Percentiles rank a stretch among this genome's conserved stretches.
Conservation (phyloP, 2,329 filamentous ascomycete genomes). For the Fonsecaea pedrosoi region DNA sequence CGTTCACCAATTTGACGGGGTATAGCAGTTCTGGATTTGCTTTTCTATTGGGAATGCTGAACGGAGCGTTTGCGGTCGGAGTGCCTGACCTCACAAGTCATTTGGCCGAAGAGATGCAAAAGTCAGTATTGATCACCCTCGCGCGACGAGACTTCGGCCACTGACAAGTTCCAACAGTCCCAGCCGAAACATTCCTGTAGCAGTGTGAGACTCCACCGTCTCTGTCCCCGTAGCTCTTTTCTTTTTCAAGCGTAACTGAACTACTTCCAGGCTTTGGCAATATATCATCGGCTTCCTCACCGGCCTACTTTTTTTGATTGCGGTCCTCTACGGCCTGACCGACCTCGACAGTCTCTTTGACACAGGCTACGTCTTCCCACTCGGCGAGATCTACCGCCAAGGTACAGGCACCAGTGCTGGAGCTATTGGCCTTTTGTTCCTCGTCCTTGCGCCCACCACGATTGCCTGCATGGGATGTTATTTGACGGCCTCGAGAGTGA, state of each 20-base stretch:
- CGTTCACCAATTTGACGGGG: slow-evolving; percentile 58
- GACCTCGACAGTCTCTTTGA: slow-evolving; percentile 49
- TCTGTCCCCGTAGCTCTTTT: neutral
- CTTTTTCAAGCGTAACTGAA: neutral
- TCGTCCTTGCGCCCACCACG: slow-evolving; percentile 60
- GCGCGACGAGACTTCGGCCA: neutral
- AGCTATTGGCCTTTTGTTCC: slow-evolving; percentile 59
- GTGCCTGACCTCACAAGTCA: slow-evolving; percentile 69
- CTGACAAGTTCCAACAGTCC: slow-evolving; percentile 44
- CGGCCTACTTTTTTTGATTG: slow-evolving; percentile 57
- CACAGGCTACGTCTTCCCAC: slow-evolving; percentile 59
- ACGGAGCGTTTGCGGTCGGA: slow-evolving; percentile 72
- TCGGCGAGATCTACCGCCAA: slow-evolving; percentile 70
- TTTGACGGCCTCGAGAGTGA: slow-evolving; percentile 22
- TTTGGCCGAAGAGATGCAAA: slow-evolving; percentile 70
- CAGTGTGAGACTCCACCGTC: slow-evolving; percentile 43
- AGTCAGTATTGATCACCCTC: slow-evolving; percentile 42
- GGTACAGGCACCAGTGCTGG: slow-evolving; percentile 60
- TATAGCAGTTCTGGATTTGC: slow-evolving; percentile 61
- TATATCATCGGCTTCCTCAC: slow-evolving; percentile 55
- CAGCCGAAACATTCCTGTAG: slow-evolving; percentile 60
- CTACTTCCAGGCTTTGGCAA: slow-evolving; percentile 44
- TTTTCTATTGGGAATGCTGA: slow-evolving; percentile 70
- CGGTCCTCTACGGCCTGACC: slow-evolving; percentile 58
- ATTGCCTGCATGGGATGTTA: slow-evolving; percentile 26